These are phyloP conservation scores for Lizanozyma gosingica DNA, from an alignment of 1,139 yeast genomes.

Conservation along the genomic window DNA sequence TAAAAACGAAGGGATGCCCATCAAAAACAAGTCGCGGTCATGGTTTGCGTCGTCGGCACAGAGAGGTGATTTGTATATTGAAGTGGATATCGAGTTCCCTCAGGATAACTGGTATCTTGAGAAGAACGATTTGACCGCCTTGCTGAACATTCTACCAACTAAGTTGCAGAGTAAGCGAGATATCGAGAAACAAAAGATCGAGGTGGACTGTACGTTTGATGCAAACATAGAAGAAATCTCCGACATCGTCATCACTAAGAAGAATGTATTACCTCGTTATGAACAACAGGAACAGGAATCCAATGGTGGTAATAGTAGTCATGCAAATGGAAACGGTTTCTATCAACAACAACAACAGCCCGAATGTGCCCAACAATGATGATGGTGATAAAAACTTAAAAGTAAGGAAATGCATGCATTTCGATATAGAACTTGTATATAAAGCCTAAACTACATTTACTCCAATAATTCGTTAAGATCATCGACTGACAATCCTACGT, in stretches of 20 bases:
- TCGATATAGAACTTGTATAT: slow-evolving; percentile 6
- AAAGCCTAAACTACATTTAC: slow-evolving; percentile 10
- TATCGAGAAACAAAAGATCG: slow-evolving; percentile 16
- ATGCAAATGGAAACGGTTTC: slow-evolving; percentile 7
- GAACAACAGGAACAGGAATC: slow-evolving; percentile 16
- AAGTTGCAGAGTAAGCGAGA: slow-evolving; percentile 18
- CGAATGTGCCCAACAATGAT: slow-evolving; percentile 35
- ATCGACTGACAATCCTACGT: slow-evolving; percentile 23
- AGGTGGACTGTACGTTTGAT: slow-evolving; percentile 19
- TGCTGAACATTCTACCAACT: slow-evolving; percentile 49
- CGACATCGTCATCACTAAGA: slow-evolving; percentile 18
- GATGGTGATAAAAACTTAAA: slow-evolving; percentile 4
- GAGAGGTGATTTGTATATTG: slow-evolving; percentile 70
- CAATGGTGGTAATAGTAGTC: slow-evolving; percentile 4
- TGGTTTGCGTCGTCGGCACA: slow-evolving; percentile 27
- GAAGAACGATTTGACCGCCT: slow-evolving; percentile 45
- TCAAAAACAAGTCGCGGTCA: slow-evolving; percentile 22
- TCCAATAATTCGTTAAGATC: slow-evolving; percentile 33
- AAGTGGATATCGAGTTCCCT: slow-evolving; percentile 73
- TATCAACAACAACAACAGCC: slow-evolving; percentile 13
- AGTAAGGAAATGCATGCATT: slow-evolving; percentile 13
- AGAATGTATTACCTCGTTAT: slow-evolving; percentile 28
- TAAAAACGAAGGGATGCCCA: slow-evolving; percentile 82
- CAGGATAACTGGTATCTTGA: slow-evolving; percentile 73
- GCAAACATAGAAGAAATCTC: slow-evolving; percentile 34